A percentile compares a stretch with the other conserved stretches of the same genome.
Conservation (phyloP, 148 eudicot species). For the Pouteria glomerata region DNA sequence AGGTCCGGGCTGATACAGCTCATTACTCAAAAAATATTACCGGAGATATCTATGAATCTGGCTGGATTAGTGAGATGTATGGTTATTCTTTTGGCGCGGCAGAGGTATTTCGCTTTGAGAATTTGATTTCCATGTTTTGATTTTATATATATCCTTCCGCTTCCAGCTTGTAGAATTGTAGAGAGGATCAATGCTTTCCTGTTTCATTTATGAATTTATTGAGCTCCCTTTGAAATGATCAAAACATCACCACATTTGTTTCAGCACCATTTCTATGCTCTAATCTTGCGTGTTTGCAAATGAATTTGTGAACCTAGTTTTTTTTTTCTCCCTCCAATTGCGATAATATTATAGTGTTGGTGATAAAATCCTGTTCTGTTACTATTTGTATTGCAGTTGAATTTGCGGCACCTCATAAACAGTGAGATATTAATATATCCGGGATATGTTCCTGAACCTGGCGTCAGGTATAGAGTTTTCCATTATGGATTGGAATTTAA, state of each 20-base stretch:
- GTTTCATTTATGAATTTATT: neutral
- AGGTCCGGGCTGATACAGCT: slow-evolving; percentile 83
- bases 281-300: no score
- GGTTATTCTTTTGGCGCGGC: slow-evolving; percentile 96
- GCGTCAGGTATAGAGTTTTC: slow-evolving; percentile 64
- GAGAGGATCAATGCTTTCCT: no score
- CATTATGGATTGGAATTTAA: slow-evolving; percentile 72
- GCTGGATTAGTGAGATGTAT: slow-evolving; percentile 99
- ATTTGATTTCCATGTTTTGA: neutral
- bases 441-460: slow-evolving; percentile 60
- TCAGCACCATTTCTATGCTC: neutral
- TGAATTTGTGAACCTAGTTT: no score
- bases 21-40: slow-evolving; percentile 78
- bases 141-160: no score
- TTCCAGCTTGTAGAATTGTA: no score
- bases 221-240: neutral
- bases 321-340: no score
- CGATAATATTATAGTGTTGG: no score
- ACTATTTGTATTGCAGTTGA: slow-evolving; percentile 73
- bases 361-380: neutral
- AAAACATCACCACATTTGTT: neutral
- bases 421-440: slow-evolving; percentile 74
- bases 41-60: slow-evolving; percentile 82
- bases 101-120: slow-evolving; percentile 50
- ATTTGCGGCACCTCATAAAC: slow-evolving; percentile 67